Evolutionary conservation across 192 early-diverging fungal genomes (phyloP).

Genomic region (Glomus cerebriforme): DNA sequence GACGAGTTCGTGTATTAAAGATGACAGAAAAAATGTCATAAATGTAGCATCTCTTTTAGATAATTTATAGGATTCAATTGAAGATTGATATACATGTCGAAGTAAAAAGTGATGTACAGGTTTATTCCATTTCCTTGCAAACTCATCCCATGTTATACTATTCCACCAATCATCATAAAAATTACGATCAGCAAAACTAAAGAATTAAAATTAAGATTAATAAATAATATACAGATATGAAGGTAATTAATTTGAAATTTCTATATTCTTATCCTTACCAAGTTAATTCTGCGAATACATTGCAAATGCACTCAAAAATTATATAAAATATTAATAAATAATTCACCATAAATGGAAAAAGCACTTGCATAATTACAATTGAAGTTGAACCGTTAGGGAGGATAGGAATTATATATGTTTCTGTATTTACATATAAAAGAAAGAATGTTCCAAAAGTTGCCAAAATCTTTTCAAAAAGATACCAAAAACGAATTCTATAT

Average conservation of each 20-base stretch:
- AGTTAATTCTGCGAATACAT: slow-evolving; percentile 94
- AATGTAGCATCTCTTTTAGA: slow-evolving; percentile 71
- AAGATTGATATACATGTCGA: slow-evolving; percentile 86
- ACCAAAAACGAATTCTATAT: slow-evolving; percentile 76
- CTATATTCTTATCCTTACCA: slow-evolving; percentile 39
- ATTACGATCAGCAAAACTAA: slow-evolving; percentile 89
- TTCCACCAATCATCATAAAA: slow-evolving; percentile 99
- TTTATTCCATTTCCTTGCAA: slow-evolving; percentile 96
- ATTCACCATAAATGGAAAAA: slow-evolving; percentile 89
- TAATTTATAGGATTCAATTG: slow-evolving; percentile 70
- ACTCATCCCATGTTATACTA: slow-evolving; percentile 84
- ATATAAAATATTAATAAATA: slow-evolving; percentile 93
- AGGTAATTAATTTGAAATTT: not conserved
- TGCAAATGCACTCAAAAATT: slow-evolving; percentile 96
- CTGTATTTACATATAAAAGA: slow-evolving; percentile 82
- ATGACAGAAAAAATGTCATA: slow-evolving; percentile 79
- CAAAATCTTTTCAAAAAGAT: slow-evolving; percentile 82
- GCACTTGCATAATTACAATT: slow-evolving; percentile 65
- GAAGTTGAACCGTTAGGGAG: slow-evolving; percentile 66
- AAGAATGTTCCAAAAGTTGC: slow-evolving; percentile 80
- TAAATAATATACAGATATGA: not conserved
- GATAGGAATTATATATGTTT: slow-evolving; percentile 84
- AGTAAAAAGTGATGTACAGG: slow-evolving; percentile 92
- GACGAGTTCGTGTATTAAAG: slow-evolving; percentile 81
- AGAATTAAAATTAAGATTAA: not conserved